These are phyloP conservation scores for Ceriops tagal DNA, from an alignment of 345 rosid genomes.

Conservation along the genomic window DNA sequence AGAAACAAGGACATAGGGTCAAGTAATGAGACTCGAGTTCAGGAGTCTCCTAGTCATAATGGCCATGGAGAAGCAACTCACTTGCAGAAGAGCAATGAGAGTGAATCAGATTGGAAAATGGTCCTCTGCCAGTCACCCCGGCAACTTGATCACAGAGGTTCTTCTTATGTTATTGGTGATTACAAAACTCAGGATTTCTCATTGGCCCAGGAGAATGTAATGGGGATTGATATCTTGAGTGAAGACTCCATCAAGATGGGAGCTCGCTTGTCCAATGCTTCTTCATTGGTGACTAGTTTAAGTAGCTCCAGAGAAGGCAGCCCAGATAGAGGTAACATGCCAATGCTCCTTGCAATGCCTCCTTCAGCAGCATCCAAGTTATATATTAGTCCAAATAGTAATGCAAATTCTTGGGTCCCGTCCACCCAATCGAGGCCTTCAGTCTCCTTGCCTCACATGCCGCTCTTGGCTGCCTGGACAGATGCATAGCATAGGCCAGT, in stretches of 20 bases:
- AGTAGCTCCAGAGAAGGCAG: conserved; percentile 59
- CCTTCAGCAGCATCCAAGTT: conserved; percentile 43
- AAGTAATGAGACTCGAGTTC: conserved; percentile 12
- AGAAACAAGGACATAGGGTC: conserved; percentile 47
- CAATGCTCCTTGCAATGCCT: conserved; percentile 50
- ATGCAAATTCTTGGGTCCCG: conserved; percentile 50
- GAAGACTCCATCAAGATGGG: conserved; percentile 36
- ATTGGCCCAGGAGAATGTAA: conserved; percentile 24
- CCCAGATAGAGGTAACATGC: conserved; percentile 46
- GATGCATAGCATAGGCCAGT: conserved; percentile 44
- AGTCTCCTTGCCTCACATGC: conserved; percentile 55
- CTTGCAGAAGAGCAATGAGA: conserved; percentile 19
- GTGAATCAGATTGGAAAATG: conserved; percentile 40
- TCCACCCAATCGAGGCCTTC: conserved; percentile 54
- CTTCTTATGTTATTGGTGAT: conserved; percentile 14
- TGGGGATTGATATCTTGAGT: conserved; percentile 18
- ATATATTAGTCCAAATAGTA: conserved; percentile 33
- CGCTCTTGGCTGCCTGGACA: conserved; percentile 82
- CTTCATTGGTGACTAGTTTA: conserved; percentile 50
- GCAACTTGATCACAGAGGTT: conserved; percentile 31
- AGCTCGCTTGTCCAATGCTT: conserved; percentile 43
- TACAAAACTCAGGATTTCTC: conserved; percentile 34
- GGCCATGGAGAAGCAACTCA: conserved; percentile 21
- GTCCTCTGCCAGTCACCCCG: conserved; percentile 34
- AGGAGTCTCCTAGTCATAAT: conserved; percentile 20